These are phyloP conservation scores for Fusarium cicatricum DNA, from an alignment of 2,329 filamentous ascomycete species.

Conservation along the genomic window DNA sequence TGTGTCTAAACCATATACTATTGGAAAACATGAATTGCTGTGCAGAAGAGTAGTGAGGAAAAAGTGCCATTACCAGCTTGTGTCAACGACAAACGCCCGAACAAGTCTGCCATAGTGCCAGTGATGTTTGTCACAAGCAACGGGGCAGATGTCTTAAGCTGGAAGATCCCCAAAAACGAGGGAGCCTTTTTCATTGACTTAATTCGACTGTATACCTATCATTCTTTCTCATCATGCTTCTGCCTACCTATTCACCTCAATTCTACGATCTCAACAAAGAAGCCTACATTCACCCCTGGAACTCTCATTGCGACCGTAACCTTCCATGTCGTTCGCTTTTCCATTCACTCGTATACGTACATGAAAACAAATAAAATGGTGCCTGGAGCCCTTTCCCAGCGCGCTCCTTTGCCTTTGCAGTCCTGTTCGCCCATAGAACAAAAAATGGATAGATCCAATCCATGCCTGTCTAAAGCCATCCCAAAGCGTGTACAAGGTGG, in stretches of 20 bases:
- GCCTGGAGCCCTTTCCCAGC: constrained; percentile 4
- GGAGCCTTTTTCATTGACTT: too few relatives aligned
- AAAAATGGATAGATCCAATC: constrained; percentile 23
- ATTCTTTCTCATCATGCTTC: not conserved
- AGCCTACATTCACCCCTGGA: constrained; percentile 28
- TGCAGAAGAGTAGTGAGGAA: too few relatives aligned
- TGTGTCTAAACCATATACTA: too few relatives aligned
- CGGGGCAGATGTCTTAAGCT: too few relatives aligned
- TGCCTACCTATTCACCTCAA: not conserved
- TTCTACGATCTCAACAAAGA: constrained; percentile 3
- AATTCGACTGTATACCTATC: too few relatives aligned
- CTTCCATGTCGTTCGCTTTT: constrained; percentile 10
- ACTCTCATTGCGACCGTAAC: constrained; percentile 19
- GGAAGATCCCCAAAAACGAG: too few relatives aligned
- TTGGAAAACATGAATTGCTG: too few relatives aligned
- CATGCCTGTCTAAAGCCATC: constrained; percentile 33
- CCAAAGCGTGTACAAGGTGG: constrained; percentile 36
- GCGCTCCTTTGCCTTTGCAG: constrained; percentile 1
- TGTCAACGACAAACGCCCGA: too few relatives aligned
- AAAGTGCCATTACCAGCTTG: too few relatives aligned
- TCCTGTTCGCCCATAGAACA: constrained; percentile 14
- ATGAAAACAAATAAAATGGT: constrained; percentile 9
- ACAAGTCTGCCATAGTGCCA: too few relatives aligned
- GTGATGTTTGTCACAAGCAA: too few relatives aligned
- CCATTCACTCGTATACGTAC: constrained; percentile 30